Evolutionary conservation across 768 basidiomycete species (phyloP), one percentile per base, ranked within the genome.

Genomic region (Mycena filopes): DNA sequence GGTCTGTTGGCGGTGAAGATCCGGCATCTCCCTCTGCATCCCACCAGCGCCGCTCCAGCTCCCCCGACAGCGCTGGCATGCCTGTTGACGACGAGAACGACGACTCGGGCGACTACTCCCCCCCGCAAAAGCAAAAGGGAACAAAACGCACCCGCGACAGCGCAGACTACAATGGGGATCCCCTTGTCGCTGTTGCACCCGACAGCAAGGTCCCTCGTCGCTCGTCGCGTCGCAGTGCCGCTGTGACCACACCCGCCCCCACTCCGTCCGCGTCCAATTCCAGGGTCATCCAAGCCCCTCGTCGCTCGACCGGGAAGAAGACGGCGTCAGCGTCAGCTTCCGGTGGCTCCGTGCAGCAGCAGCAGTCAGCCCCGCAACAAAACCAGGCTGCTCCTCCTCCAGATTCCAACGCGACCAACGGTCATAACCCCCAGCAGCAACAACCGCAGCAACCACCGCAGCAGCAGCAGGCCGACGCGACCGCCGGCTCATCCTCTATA

Each of bases 1-100:
- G 85, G 62, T 82, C 85, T 0, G 81, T 84, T 36, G 73, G 74
- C 25, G 50, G 57, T 36, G 40, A 55, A 23, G 55, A 42, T 28
- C 33, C 53, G 28, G 53, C 45, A 25, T 45, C 40, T 46, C 53
- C 36, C 36, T 36, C 36, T 36, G n/a, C 20, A 11, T 40, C 20
- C 40, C 50, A 7, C 36, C 63, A 70, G 10, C 69, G 42, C 12
- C 59, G 55, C 48, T 67, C 66, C 46, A 25, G 48, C 21, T 62
- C 55, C 23, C 55, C 60, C 4, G 66, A 67, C 38, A 64, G 63
- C 49, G 48, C n/a, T 5, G 60, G 60, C 20, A 62, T 62, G 45
- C 61, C 54, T 20, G 54, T 50, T 18, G 62, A 64, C 49, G 58
- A 58, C 29, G 63, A 65, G 29, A 61, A 62, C 56, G 68, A 69